phyloP scores from a whole-genome alignment of 2,329 filamentous ascomycete genomes.

The Neopestalotiopsis sp. region DNA sequence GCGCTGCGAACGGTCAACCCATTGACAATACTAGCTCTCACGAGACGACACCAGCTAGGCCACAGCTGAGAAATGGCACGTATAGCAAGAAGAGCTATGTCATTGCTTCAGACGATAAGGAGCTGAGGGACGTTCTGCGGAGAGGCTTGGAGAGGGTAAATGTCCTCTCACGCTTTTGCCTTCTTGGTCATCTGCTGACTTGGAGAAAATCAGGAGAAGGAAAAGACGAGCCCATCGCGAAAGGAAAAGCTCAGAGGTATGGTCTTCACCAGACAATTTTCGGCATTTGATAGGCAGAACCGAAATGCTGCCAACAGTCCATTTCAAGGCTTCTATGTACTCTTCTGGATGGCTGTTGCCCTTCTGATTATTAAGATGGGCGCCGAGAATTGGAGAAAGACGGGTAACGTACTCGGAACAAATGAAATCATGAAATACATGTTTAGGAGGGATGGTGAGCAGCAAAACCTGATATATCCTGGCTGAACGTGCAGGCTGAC shows the following conservation, averaged over 20 bases:
- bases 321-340: conserved; percentile 79
- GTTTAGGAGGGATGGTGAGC: conserved; percentile 54
- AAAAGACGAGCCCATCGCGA: conserved; percentile 23
- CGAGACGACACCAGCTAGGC: not conserved
- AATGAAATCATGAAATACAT: conserved; percentile 76
- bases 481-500: not conserved
- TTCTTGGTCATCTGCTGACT: not conserved
- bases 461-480: not conserved
- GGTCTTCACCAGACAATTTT: conserved; percentile 75
- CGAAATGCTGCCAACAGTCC: conserved; percentile 66
- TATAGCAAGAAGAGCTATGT: conserved; percentile 30
- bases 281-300: conserved; percentile 77
- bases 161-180: not conserved
- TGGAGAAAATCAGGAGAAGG: conserved; percentile 23
- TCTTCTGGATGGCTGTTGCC: conserved; percentile 76
- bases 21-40: conserved; percentile 21
- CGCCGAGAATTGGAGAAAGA: conserved; percentile 69
- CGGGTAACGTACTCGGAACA: conserved; percentile 71
- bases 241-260: conserved; percentile 54
- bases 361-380: conserved; percentile 71
- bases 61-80: conserved; percentile 3
- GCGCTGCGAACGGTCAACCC: conserved; percentile 1
- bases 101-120: conserved; percentile 38
- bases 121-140: conserved; percentile 45
- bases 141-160: conserved; percentile 36